Percentiles rank a stretch among this genome's conserved stretches.
These are phyloP conservation scores for Fusarium mangiferae DNA, from an alignment of 2,329 filamentous ascomycete genomes.

Conservation along the genomic window DNA sequence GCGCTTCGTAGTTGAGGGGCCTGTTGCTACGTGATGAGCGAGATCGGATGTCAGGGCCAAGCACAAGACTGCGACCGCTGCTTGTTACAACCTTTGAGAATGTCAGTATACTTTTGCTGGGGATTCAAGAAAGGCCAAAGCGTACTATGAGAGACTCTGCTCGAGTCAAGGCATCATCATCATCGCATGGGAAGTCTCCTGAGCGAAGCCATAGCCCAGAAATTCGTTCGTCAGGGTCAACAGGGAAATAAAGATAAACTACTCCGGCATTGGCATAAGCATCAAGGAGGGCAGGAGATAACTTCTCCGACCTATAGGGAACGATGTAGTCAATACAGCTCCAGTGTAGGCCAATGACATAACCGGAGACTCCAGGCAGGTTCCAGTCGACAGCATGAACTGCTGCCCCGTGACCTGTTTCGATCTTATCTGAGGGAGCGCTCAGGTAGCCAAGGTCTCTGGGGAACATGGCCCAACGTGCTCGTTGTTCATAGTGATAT, in stretches of 20 bases:
- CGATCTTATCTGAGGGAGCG: not conserved
- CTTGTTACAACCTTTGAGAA: not conserved
- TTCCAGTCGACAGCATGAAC: not conserved
- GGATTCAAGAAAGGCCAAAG: fast-evolving
- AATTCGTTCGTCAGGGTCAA: not conserved
- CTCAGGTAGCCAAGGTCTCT: fast-evolving
- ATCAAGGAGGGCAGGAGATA: not conserved
- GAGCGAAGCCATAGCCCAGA: not conserved
- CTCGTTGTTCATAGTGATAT: not conserved
- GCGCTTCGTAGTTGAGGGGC: not conserved
- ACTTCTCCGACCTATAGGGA: not conserved
- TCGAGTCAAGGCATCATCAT: not conserved
- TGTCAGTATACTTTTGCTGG: not conserved
- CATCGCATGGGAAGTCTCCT: not conserved
- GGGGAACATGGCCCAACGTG: not conserved
- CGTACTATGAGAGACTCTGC: not conserved
- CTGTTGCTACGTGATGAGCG: not conserved
- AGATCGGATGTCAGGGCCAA: not conserved
- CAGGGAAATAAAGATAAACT: not conserved
- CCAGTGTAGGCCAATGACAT: not conserved
- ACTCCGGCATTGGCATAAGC: fast-evolving
- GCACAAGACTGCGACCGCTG: not conserved
- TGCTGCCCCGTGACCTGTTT: not conserved
- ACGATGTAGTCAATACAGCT: not conserved
- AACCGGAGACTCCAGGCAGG: not conserved